Percentiles rank a stretch among this genome's conserved stretches.
Conservation (phyloP, 2,329 filamentous ascomycete genomes). For the Verticillium longisporum region DNA sequence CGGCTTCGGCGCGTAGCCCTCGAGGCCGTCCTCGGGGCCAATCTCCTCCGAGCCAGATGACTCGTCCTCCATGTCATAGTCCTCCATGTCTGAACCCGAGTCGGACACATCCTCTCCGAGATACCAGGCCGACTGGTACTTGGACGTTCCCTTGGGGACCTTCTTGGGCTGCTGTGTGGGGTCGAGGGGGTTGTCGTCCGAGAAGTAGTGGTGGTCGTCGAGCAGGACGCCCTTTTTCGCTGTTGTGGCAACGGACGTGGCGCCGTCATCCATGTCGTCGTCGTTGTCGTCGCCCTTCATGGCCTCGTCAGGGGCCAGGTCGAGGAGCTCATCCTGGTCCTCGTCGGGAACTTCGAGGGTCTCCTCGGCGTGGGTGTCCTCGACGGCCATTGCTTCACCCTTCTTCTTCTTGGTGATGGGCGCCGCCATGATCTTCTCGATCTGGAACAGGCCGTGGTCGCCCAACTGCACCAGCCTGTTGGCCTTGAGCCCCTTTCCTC, state of each 20-base stretch:
- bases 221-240: slow-evolving; percentile 80
- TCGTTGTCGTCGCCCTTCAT: slow-evolving; percentile 54
- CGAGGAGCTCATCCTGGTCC: slow-evolving; percentile 76
- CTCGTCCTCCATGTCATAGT: slow-evolving; percentile 52
- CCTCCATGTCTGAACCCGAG: slow-evolving; percentile 78
- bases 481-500: slow-evolving; percentile 81
- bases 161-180: slow-evolving; percentile 59
- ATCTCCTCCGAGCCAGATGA: slow-evolving; percentile 47
- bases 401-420: slow-evolving; percentile 56
- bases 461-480: slow-evolving; percentile 87
- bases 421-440: slow-evolving; percentile 79
- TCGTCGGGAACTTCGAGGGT: slow-evolving; percentile 65
- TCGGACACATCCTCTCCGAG: slow-evolving; percentile 69
- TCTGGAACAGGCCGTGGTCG: slow-evolving; percentile 90
- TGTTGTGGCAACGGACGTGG: slow-evolving; percentile 29
- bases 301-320: slow-evolving; percentile 80
- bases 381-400: slow-evolving; percentile 60
- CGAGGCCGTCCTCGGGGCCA: slow-evolving; percentile 76
- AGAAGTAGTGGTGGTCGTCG: slow-evolving; percentile 97
- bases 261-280: slow-evolving; percentile 34
- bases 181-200: slow-evolving; percentile 68
- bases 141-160: slow-evolving; percentile 84
- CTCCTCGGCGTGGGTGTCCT: slow-evolving; percentile 47
- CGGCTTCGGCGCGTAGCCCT: slow-evolving; percentile 58
- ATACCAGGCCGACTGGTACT: slow-evolving; percentile 93